Percentiles rank a stretch among this genome's conserved stretches.
These are phyloP conservation scores for Gymnopus androsaceus DNA, from an alignment of 1,284 basidiomycete species.

Conservation along the genomic window DNA sequence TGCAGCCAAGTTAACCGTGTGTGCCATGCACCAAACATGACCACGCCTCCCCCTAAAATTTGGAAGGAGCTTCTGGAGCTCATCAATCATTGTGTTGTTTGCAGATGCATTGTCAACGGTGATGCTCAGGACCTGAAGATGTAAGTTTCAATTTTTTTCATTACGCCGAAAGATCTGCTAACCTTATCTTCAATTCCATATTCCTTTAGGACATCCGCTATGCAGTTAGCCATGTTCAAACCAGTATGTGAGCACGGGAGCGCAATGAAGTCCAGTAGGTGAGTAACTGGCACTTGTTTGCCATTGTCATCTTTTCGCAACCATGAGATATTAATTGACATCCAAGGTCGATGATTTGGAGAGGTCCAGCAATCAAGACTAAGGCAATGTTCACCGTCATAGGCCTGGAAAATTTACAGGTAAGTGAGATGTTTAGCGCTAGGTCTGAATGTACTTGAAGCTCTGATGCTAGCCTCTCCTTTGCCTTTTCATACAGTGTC, in stretches of 20 bases:
- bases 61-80: constrained; percentile 35
- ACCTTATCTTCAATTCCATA: constrained; percentile 28
- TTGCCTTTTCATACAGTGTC: not conserved
- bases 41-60: too few species aligned
- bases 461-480: not conserved
- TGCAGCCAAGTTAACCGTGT: constrained; percentile 32
- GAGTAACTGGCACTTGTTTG: not conserved
- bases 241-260: constrained; percentile 20
- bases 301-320: not conserved
- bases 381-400: not conserved
- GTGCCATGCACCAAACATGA: too few species aligned
- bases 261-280: not conserved
- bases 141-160: constrained; percentile 26
- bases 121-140: constrained; percentile 27
- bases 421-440: not conserved
- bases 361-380: not conserved
- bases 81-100: constrained; percentile 33
- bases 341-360: not conserved
- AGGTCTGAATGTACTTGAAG: not conserved
- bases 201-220: constrained; percentile 25
- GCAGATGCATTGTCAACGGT: constrained; percentile 33
- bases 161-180: constrained; percentile 9
- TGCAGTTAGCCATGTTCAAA: constrained; percentile 21
- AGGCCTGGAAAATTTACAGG: not conserved
- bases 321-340: not conserved